These are phyloP conservation scores for Spathaspora gorwiae DNA, from an alignment of 805 yeast genomes.

Conservation along the genomic window DNA sequence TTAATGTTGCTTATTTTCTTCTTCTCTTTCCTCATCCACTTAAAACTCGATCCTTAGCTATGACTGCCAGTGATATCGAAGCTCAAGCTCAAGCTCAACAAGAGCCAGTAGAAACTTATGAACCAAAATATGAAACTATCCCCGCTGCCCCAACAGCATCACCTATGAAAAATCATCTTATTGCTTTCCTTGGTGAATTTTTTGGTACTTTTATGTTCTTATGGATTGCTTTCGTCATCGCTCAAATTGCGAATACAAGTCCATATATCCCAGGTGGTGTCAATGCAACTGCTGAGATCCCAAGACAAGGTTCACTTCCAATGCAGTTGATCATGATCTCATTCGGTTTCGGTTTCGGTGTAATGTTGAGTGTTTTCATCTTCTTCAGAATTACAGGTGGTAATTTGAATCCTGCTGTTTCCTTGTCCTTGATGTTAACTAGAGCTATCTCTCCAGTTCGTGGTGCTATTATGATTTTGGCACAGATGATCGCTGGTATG, in stretches of 20 bases:
- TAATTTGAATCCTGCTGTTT: constrained; percentile 86
- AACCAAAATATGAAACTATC: constrained; percentile 15
- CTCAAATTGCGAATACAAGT: constrained; percentile 73
- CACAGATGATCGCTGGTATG: constrained; percentile 83
- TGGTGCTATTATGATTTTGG: constrained; percentile 56
- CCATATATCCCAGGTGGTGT: constrained; percentile 20
- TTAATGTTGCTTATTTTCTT: constrained; percentile 1
- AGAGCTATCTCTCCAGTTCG: constrained; percentile 71
- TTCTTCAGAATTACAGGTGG: constrained; percentile 82
- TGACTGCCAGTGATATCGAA: constrained; percentile 25
- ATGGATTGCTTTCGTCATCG: constrained; percentile 78
- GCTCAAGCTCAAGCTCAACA: constrained; percentile 14
- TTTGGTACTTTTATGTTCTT: constrained; percentile 82
- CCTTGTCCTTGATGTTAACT: constrained; percentile 65
- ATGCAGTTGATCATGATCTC: constrained; percentile 73
- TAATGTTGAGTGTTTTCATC: constrained; percentile 65
- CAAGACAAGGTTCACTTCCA: constrained; percentile 49
- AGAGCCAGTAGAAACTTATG: constrained; percentile 20
- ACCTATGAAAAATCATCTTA: constrained; percentile 46
- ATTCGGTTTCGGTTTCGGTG: constrained; percentile 82
- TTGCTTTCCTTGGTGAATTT: constrained; percentile 77
- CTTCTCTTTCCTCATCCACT: constrained; percentile 2
- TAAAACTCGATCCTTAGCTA: constrained; percentile 2
- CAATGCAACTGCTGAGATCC: constrained; percentile 1
- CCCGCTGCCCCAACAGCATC: constrained; percentile 10